phyloP scores from a whole-genome alignment of 176 grass and related monocot genomes.

The Aechmea fasciata region DNA sequence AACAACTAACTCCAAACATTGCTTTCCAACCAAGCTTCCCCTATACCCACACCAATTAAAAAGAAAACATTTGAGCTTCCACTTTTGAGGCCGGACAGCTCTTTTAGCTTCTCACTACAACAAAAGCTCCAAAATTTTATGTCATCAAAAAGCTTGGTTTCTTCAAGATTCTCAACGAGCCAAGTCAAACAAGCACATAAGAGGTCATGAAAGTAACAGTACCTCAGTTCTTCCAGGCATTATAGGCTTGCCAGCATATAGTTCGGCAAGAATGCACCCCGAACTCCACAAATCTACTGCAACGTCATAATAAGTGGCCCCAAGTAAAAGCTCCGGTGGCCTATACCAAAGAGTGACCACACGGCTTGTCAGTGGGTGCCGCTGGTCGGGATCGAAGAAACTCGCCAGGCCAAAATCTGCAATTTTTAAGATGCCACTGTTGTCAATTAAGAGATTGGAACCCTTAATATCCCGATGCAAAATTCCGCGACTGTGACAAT shows the following conservation, averaged over 20 bases:
- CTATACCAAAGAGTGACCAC: conserved; percentile 99
- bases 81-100: too few species aligned
- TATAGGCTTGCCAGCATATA: conserved; percentile 98
- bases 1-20: background rate
- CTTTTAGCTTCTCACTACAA: too few species aligned
- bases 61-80: too few species aligned
- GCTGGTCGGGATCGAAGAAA: conserved; percentile 84
- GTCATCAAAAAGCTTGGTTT: too few species aligned
- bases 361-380: conserved; percentile 87
- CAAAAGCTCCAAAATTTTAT: too few species aligned
- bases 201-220: conserved; percentile 18
- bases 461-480: conserved; percentile 97
- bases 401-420: conserved; percentile 98
- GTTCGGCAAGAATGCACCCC: conserved; percentile 96
- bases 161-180: too few species aligned
- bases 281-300: conserved; percentile 96
- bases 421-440: conserved; percentile 86
- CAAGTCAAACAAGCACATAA: background rate
- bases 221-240: conserved; percentile 99
- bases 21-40: background rate
- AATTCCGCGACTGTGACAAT: conserved; percentile 85
- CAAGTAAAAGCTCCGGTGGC: conserved; percentile 90
- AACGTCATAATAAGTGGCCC: conserved; percentile 90
- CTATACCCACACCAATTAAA: too few species aligned
- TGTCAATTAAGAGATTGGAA: conserved; percentile 97